Base-by-base conservation (phyloP, 1,284 basidiomycete species). In the Leccinum solheimii region DNA sequence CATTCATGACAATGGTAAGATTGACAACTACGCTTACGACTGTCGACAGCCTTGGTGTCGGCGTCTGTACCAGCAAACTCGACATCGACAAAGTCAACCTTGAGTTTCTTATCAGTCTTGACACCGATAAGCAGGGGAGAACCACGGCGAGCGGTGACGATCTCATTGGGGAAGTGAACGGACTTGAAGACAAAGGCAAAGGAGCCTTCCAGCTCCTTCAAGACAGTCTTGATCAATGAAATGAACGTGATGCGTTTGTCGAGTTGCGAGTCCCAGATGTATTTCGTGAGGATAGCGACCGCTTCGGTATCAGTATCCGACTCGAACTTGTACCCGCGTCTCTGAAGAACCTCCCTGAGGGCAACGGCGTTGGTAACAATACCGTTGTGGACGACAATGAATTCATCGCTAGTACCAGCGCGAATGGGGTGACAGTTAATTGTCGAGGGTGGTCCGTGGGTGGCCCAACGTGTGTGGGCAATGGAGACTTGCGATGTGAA, bases 131-230 rank as follows among this genome's bases (percentile, higher is more conserved):
- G 80, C 30, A 99, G 87, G 26, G 97, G 97, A 30, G 97, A 99
- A 72, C 97, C 97, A 72, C 97, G 94, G 71, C 96, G 94, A 63
- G 96, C 94, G 61, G 94, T 92, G 66, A 99, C 95, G 66, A 97
- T 86, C 79, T 99, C 94, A 71, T 97, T 94, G 56, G 97, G 97
- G 84, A 89, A 99, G 82, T 99, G 95, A 43, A 80, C 79, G 16
- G 96, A 98, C 82, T 98, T 99, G 92, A 99, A 98, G 70, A 98
- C 96, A 77, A 99, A 98, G n/a, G 97, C 97, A 72, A 99, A 99
- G 9, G 97, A 98, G 57, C 97, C 97, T 80, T 99, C 95, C 55
- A 99, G 87, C 79, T 99, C 97, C 82, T 97, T 98, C 74, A 99
- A 81, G 57, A 98, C 95, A 49, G 93, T 87, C 86, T 98, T 98